Percentiles rank a stretch among this genome's conserved stretches.
Conservation (phyloP, 352 stramenopile species). For the Thalassiosira delicatula region DNA sequence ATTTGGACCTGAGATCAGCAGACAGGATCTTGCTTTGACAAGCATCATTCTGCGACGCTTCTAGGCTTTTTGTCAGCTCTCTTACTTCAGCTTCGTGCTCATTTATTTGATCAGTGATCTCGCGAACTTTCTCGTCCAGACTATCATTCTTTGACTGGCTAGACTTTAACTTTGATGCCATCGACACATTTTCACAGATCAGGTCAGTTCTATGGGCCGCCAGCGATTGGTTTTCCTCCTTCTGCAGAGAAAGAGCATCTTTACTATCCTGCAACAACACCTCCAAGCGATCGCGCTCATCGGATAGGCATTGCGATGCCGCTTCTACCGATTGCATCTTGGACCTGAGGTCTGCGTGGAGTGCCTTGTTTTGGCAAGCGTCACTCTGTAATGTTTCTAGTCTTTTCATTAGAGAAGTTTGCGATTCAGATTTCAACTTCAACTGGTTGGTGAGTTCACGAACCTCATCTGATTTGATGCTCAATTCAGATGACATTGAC, state of each 20-base stretch:
- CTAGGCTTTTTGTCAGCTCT: not conserved
- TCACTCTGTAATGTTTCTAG: conserved; percentile 3
- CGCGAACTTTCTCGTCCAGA: not conserved
- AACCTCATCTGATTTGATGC: conserved; percentile 10
- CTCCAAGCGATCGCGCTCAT: not conserved
- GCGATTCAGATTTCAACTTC: not conserved
- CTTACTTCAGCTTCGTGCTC: not conserved
- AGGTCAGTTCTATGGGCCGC: conserved; percentile 5
- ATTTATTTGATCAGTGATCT: conserved; percentile 3
- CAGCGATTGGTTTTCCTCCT: conserved; percentile 10
- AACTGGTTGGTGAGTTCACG: conserved; percentile 7
- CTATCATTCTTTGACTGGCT: conserved; percentile 13
- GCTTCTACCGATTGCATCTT: not conserved
- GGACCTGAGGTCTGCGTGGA: not conserved
- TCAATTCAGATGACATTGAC: not conserved
- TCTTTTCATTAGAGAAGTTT: conserved; percentile 5
- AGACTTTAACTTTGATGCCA: conserved; percentile 7
- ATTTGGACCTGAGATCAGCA: conserved; percentile 36
- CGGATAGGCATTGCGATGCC: conserved; percentile 9
- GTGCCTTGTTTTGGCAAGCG: not conserved
- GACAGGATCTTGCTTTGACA: conserved; percentile 11
- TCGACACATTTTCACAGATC: conserved; percentile 1
- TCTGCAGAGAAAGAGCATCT: conserved; percentile 1
- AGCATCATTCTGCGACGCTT: conserved; percentile 20
- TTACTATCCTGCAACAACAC: not conserved